Conservation (phyloP, 78 protist genomes). For the Cavenderia fasciculata region DNA sequence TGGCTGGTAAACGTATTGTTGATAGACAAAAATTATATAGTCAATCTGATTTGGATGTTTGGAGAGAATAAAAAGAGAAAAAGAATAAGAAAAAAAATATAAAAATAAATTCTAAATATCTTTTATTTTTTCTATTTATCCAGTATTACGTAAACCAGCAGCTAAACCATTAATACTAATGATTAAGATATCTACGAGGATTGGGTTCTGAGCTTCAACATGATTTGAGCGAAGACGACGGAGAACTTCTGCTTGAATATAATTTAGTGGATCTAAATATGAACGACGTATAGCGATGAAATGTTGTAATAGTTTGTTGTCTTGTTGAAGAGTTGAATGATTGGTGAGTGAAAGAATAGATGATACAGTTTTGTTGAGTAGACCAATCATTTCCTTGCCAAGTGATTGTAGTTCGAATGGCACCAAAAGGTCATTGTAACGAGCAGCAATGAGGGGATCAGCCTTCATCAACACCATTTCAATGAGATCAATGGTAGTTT, state of each 20-base stretch:
- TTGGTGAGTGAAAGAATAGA: conserved; percentile 16
- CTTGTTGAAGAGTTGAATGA: conserved; percentile 62
- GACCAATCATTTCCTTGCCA: conserved; percentile 9
- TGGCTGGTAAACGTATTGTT: conserved; percentile 60
- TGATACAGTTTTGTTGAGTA: background rate
- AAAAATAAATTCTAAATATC: too few relatives aligned
- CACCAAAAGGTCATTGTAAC: conserved; percentile 44
- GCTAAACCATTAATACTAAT: conserved; percentile 68
- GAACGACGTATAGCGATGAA: conserved; percentile 45
- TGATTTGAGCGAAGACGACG: conserved; percentile 29
- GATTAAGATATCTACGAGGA: conserved; percentile 41
- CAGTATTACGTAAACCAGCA: conserved; percentile 73
- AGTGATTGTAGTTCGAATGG: conserved; percentile 26
- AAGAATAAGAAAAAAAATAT: too few relatives aligned
- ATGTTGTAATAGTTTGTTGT: conserved; percentile 46
- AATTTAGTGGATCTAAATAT: conserved; percentile 54
- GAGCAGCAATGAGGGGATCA: conserved; percentile 26
- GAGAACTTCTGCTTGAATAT: conserved; percentile 52
- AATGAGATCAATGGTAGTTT: conserved; percentile 75
- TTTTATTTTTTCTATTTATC: too few relatives aligned
- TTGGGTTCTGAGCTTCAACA: conserved; percentile 18
- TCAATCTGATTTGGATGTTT: background rate
- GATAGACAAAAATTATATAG: conserved; percentile 33
- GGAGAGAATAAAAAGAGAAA: too few relatives aligned
- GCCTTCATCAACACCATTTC: conserved; percentile 76